A percentile compares a stretch with the other conserved stretches of the same genome.
Conservation (phyloP, 371 early-diverging fungal species). For the Rhizopus microsporus region DNA sequence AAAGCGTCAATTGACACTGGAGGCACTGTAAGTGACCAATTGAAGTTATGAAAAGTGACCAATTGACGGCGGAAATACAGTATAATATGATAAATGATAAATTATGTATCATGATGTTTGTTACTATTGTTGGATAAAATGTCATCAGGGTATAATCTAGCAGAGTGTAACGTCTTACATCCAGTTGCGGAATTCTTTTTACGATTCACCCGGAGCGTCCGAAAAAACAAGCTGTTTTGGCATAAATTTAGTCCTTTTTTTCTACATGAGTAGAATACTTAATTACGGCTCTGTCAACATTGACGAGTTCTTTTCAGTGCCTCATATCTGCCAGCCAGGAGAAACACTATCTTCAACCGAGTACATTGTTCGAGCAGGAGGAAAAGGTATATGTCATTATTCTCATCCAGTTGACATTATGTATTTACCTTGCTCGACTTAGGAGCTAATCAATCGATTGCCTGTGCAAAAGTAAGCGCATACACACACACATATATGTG, state of each 20-base stretch:
- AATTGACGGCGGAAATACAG: too few relatives aligned
- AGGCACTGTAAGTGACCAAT: background rate
- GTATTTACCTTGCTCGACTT: background rate
- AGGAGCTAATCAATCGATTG: slow-evolving; percentile 87
- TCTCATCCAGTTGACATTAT: slow-evolving; percentile 9
- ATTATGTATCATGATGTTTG: too few relatives aligned
- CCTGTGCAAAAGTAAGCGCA: slow-evolving; percentile 67
- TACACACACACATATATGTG: too few relatives aligned
- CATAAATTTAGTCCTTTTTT: background rate
- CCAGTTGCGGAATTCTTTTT: too few relatives aligned
- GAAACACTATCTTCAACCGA: slow-evolving; percentile 77
- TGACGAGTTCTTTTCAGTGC: slow-evolving; percentile 85
- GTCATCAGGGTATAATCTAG: too few relatives aligned
- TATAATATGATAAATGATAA: too few relatives aligned
- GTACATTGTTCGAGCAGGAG: slow-evolving; percentile 76
- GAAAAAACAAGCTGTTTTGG: too few relatives aligned
- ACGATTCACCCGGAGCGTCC: too few relatives aligned
- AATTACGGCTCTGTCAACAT: slow-evolving; percentile 88
- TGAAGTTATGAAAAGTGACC: too few relatives aligned
- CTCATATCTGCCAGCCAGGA: slow-evolving; percentile 79
- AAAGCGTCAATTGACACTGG: background rate
- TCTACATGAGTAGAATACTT: slow-evolving; percentile 54
- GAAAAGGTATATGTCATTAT: slow-evolving; percentile 65
- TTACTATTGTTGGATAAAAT: too few relatives aligned
- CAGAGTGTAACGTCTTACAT: too few relatives aligned